Conservation (phyloP, 2,329 filamentous ascomycete species). For the Colletotrichum lentis region DNA sequence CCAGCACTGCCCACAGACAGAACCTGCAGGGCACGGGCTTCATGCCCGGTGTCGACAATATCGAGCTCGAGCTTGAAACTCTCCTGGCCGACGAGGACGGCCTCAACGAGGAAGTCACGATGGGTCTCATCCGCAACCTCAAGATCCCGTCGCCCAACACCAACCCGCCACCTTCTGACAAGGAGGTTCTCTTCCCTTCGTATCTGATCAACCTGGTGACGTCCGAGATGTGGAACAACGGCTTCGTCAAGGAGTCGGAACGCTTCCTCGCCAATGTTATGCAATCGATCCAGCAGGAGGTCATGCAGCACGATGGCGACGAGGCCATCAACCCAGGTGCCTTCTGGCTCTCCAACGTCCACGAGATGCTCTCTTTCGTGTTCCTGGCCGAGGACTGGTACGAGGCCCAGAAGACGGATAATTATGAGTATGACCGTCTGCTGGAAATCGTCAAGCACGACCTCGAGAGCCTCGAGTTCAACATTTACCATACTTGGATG, state of each 20-base stretch:
- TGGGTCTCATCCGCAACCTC: constrained; percentile 94
- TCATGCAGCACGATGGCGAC: constrained; percentile 98
- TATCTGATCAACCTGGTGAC: constrained; percentile 99
- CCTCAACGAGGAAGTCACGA: constrained; percentile 94
- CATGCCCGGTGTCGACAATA: constrained; percentile 82
- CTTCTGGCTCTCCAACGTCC: constrained; percentile 99
- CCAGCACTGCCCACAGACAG: constrained; percentile 71
- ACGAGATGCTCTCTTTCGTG: constrained; percentile 99
- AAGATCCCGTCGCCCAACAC: constrained; percentile 92
- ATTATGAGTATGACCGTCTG: constrained; percentile 97
- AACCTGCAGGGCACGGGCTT: constrained; percentile 79
- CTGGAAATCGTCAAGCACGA: constrained; percentile 99
- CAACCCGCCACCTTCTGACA: constrained; percentile 91
- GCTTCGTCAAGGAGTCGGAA: constrained; percentile 99
- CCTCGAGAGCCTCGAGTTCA: constrained; percentile 97
- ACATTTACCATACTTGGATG: constrained; percentile 99
- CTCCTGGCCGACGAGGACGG: constrained; percentile 94
- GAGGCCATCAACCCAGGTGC: constrained; percentile 96
- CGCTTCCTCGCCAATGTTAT: constrained; percentile 99
- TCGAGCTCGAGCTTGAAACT: constrained; percentile 93
- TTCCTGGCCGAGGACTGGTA: constrained; percentile 99
- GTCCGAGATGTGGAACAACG: constrained; percentile 99
- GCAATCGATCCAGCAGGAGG: constrained; percentile 99
- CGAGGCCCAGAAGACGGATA: constrained; percentile 98
- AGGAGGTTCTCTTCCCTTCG: constrained; percentile 97